phyloP scores from a whole-genome alignment of 257 asterid species.

The Orobanche coerulescens region DNA sequence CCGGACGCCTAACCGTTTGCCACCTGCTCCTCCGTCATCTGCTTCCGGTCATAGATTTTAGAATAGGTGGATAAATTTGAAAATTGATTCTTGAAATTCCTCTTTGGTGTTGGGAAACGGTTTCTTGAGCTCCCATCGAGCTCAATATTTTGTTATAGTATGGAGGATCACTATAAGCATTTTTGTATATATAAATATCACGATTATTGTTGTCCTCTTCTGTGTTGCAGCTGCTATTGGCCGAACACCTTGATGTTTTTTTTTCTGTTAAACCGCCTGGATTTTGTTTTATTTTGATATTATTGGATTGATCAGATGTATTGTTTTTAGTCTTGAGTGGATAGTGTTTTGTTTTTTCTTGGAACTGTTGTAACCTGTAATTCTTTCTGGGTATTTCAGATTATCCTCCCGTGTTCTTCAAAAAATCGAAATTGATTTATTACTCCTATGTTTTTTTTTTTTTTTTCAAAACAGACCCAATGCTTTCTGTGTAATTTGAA shows the following conservation, averaged over 20 bases:
- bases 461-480: too few species aligned
- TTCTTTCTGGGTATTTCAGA: too few species aligned
- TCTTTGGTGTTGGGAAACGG: conserved; percentile 35
- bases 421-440: too few species aligned
- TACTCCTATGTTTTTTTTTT: too few species aligned
- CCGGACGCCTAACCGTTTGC: conserved; percentile 71
- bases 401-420: too few species aligned
- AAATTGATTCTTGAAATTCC: conserved; percentile 39
- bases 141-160: conserved; percentile 35
- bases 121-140: conserved; percentile 31
- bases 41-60: conserved; percentile 64
- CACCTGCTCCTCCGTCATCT: conserved; percentile 86
- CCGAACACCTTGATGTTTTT: too few species aligned
- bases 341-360: too few species aligned
- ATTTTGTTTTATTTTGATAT: neutral
- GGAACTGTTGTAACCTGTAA: too few species aligned
- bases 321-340: neutral
- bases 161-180: conserved; percentile 30
- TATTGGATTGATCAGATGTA: neutral
- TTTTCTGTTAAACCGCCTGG: neutral
- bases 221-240: conserved; percentile 30
- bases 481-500: too few species aligned
- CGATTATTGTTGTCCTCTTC: conserved; percentile 21
- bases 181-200: conserved; percentile 65
- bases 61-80: conserved; percentile 28